phyloP scores from a whole-genome alignment of 2,329 filamentous ascomycete genomes.

The Stachybotrys elegans region DNA sequence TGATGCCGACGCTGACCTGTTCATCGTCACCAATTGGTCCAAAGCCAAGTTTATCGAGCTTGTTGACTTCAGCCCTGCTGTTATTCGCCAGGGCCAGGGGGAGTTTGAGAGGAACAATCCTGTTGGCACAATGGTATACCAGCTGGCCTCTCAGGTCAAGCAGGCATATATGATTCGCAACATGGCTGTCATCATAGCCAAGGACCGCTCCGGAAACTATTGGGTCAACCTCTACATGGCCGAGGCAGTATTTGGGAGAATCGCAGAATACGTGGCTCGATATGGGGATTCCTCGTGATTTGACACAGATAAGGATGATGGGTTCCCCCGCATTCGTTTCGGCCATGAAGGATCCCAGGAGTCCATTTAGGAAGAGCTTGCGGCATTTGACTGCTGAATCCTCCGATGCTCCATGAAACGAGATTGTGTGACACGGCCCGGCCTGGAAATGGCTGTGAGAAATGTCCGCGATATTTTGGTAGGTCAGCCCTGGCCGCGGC shows the following conservation, averaged over 20 bases:
- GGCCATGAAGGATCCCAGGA: no score
- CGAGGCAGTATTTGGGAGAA: neutral
- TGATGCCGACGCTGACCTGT: neutral
- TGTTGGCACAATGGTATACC: conserved; percentile 1
- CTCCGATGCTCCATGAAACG: no score
- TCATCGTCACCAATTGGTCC: neutral
- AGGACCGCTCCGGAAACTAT: neutral
- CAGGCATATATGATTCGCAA: neutral
- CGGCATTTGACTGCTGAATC: no score
- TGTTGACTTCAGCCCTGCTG: conserved; percentile 6
- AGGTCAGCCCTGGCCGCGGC: no score
- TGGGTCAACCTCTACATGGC: neutral
- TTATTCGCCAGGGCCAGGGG: neutral
- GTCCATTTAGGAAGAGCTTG: no score
- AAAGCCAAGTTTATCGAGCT: neutral
- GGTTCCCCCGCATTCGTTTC: no score
- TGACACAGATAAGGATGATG: no score
- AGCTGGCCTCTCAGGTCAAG: neutral
- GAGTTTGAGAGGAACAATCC: neutral
- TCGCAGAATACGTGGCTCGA: no score
- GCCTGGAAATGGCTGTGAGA: no score
- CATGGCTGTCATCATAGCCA: neutral
- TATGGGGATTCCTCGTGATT: no score
- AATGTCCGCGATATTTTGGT: neutral
- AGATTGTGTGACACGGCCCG: no score